Evolutionary conservation across 2,329 filamentous ascomycete genomes (phyloP).

Genomic region (Aspergillus sp.): DNA sequence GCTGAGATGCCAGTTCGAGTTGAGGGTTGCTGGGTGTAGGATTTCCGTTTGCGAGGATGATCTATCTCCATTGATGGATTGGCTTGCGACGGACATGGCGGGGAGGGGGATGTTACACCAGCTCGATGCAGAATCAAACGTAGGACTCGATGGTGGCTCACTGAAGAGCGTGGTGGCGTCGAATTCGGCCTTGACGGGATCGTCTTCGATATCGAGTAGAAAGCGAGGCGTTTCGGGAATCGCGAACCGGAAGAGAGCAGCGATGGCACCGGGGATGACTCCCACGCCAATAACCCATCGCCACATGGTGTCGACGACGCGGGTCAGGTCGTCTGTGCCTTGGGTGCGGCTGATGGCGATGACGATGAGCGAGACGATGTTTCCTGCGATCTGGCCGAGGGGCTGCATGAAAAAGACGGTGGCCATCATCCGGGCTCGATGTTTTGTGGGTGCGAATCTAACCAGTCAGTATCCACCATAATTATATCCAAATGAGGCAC

Average conservation of each 20-base stretch:
- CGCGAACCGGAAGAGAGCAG: constrained; percentile 62
- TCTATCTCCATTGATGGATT: constrained; percentile 18
- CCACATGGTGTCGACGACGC: constrained; percentile 58
- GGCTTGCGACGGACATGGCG: constrained; percentile 19
- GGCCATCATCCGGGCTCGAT: constrained; percentile 64
- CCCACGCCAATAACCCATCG: constrained; percentile 63
- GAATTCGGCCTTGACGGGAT: constrained; percentile 54
- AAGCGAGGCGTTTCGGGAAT: constrained; percentile 64
- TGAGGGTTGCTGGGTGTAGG: constrained; percentile 33
- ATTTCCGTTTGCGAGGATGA: constrained; percentile 17
- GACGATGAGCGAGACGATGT: constrained; percentile 54
- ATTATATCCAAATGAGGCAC: constrained; percentile 8
- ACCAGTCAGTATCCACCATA: constrained; percentile 1
- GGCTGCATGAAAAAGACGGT: constrained; percentile 67
- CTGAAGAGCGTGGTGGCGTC: constrained; percentile 59
- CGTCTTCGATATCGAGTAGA: constrained; percentile 60
- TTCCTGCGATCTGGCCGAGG: constrained; percentile 61
- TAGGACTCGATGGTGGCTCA: constrained; percentile 15
- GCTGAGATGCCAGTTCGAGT: constrained; percentile 38
- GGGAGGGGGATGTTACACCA: constrained; percentile 16
- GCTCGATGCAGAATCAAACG: constrained; percentile 17
- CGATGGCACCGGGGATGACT: constrained; percentile 58
- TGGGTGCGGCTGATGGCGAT: constrained; percentile 25
- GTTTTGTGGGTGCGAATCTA: constrained; percentile 51
- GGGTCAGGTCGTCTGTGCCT: constrained; percentile 21